Evolutionary conservation across 306 rosid genomes (phyloP), one percentile per base, ranked within the genome.

Genomic region (Myrica gale): DNA sequence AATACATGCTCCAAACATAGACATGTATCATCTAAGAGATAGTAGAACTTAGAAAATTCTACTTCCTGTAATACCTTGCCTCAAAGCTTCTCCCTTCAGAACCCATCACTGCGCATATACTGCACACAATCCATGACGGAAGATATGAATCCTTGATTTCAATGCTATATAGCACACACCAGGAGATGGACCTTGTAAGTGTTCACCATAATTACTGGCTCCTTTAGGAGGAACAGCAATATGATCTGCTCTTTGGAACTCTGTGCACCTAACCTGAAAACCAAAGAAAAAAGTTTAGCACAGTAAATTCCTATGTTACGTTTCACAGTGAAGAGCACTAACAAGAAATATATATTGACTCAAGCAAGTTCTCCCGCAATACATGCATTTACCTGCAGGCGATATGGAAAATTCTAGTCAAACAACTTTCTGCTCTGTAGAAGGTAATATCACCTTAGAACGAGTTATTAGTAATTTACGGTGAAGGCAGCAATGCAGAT

Each of bases 81-180:
- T 88, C 99, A 21, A 92, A 95, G 87, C 85, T 89, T 85, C 66
- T 87, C 79, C 89, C 96, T 84, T 88, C 88, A 5, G 97, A 90
- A 7, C 92, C 68, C 87, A 95, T 72, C 57, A 84, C 44, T 46
- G 89, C 82, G 72, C 96, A 90, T 56, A 88, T 21, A 57, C 88
- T 79, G 76, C 84, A 63, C 69, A 89, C 82, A 82, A 89, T 79
- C 99, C 99, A 95, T 19, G 97, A 97, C 44, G 99, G 97, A 83
- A 92, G 83, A 83, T 89, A 69, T 55, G 92, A 46, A 82, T 87
- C 97, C 78, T 86, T 92, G 60, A 95, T 85, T 84, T 95, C 99
- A 72, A 95, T 84, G 79, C 86, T 88, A 65, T 88, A 65, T 84
- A 89, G 77, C 84, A 83, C 82, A 85, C 75, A 53, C 84, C 88